Evolutionary conservation across 2,329 filamentous ascomycete genomes (phyloP), one percentile per base, ranked within the genome.

Genomic region (Cephalotrichum gorgonifer): DNA sequence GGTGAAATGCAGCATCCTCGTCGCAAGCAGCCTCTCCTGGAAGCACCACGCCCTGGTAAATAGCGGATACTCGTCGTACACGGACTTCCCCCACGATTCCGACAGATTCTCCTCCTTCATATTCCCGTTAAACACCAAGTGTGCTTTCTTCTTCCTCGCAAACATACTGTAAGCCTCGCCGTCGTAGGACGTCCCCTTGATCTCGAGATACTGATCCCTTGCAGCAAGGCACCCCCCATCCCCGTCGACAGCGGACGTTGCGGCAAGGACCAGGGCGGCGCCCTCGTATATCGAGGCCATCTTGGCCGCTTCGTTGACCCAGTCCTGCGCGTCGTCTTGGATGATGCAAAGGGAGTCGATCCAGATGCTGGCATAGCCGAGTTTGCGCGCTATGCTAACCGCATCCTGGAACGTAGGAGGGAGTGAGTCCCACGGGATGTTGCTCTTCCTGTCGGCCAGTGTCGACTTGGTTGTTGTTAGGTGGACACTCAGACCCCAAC

Each of bases 11-110:
- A 63, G 52, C 2, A 61, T 53, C 0, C 59, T 43, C 1, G 58
- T 56, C 0, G 60, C 58, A 3, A 64, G 31, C 0, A 60, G 35
- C 3, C 60, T 54, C 15, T 64, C 61, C 2, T 64, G 61, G 4
- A 62, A 57, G 2, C 56, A 56, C 61, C 61, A 64, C 0, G 57
- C 60, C 2, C 61, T 11, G 12, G 42, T 25, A 4, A 27, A 25
- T 7, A 44, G 35, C 7, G 35, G 35, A 17, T 41, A 41, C 4
- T 23, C 20, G 35, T 17, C 35, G n/a, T 17, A 17, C n/a, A 17
- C n/a, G 14, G 35, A 17, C 12, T 4, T 41, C n/a, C n/a, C 20
- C 9, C 35, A 20, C 35, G n/a, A 11, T 12, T 7, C 28, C 28
- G 28, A 7, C 6, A 41, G 35, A 11, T 17, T 17, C n/a, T 41